phyloP scores from a whole-genome alignment of 306 rosid genomes.

The Nissolia schottii region DNA sequence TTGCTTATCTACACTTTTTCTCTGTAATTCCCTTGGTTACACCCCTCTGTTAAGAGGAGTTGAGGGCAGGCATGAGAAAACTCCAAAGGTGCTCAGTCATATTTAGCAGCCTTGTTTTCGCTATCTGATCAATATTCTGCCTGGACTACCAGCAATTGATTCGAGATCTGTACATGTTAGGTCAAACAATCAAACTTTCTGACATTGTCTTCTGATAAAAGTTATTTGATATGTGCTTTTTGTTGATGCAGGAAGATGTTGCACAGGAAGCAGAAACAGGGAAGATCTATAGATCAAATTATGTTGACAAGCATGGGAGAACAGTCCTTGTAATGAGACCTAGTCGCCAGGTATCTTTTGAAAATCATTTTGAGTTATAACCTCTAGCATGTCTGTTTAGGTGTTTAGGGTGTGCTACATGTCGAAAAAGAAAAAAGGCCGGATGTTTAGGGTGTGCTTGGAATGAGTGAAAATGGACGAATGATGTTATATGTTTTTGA shows the following conservation, averaged over 20 bases:
- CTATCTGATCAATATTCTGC: conserved; percentile 14
- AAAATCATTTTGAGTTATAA: conserved; percentile 16
- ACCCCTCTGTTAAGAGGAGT: neutral
- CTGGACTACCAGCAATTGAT: neutral
- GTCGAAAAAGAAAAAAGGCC: too few relatives aligned
- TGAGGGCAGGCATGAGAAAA: neutral
- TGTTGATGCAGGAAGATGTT: conserved; percentile 60
- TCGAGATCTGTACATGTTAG: neutral
- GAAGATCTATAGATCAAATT: conserved; percentile 61
- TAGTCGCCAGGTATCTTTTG: conserved; percentile 59
- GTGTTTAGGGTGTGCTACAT: neutral
- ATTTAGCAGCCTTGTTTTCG: neutral
- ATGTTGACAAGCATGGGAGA: conserved; percentile 66
- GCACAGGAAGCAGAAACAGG: conserved; percentile 81
- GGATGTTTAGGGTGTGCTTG: neutral
- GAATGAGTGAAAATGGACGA: conserved; percentile 6
- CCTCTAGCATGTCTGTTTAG: conserved; percentile 7
- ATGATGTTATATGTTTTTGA: neutral
- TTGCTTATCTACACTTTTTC: neutral
- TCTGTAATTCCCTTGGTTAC: neutral
- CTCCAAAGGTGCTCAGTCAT: neutral
- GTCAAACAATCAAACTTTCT: conserved; percentile 4
- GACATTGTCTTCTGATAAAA: neutral
- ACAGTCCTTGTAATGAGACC: conserved; percentile 83
- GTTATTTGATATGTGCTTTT: neutral